These are phyloP conservation scores for Populus nigra DNA, from an alignment of 345 rosid genomes.

Conservation along the genomic window DNA sequence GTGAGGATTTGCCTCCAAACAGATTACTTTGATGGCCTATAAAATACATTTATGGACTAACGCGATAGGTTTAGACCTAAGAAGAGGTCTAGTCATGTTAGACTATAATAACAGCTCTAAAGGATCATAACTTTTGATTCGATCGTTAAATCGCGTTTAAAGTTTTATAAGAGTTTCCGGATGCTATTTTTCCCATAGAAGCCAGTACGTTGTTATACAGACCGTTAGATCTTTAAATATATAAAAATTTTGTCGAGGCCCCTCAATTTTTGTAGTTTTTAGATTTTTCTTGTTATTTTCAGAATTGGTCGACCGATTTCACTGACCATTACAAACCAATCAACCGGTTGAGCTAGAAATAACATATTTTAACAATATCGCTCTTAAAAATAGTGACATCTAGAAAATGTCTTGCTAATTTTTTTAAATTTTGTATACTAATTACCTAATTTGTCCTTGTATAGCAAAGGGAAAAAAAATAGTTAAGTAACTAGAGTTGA, in stretches of 20 bases:
- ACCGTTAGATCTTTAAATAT: too few species aligned
- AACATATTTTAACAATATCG: too few species aligned
- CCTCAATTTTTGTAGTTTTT: fast-evolving
- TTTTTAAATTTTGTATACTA: fast-evolving
- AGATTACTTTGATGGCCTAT: fast-evolving
- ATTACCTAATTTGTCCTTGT: too few species aligned
- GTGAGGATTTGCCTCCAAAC: fast-evolving
- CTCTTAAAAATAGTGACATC: too few species aligned
- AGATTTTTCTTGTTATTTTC: too few species aligned
- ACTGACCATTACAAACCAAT: too few species aligned
- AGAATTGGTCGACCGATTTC: fast-evolving
- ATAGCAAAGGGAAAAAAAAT: too few species aligned
- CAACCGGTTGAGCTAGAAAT: fast-evolving
- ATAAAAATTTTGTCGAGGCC: fast-evolving
- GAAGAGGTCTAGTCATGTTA: fast-evolving
- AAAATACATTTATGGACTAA: too few species aligned
- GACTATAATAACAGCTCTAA: fast-evolving
- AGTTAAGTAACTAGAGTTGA: too few species aligned
- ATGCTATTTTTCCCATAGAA: too few species aligned
- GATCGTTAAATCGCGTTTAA: fast-evolving
- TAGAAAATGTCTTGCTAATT: fast-evolving
- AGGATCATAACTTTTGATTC: fast-evolving
- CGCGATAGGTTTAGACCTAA: fast-evolving
- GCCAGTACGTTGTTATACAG: fast-evolving
- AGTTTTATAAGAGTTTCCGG: too few species aligned